Evolutionary conservation across 768 basidiomycete species (phyloP), one percentile per base, ranked within the genome.

Genomic region (Auricularia sp.): DNA sequence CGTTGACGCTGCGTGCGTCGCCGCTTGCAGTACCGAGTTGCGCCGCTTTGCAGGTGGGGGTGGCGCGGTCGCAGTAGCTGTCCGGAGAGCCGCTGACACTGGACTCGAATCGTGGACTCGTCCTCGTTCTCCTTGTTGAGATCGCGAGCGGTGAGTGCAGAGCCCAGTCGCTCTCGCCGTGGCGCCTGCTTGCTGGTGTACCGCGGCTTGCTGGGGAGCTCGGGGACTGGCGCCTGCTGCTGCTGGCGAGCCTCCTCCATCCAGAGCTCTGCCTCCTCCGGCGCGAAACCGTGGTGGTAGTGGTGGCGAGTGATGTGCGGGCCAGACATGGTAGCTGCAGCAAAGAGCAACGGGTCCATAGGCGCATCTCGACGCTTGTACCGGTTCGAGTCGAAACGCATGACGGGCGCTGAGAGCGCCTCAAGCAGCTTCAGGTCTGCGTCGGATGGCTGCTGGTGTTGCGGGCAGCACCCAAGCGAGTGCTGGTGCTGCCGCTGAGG

Each of bases 301-400:
- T 95, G 93, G 70, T 93, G 91, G 56, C 90, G 82, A 44, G 93
- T 93, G 64, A 89, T 81, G 66, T 90, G 83, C 10, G 89, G 87
- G 3, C 86, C 87, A 0, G 88, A 86, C 0, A 88, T 86, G 10
- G 83, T 80, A 5, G 86, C 90, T 0, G 88, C 87, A 35, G 89
- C 90, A 63, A 93, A 82, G 62, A 93, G 77, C 5, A 93, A 77
- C 21, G 91, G 87, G 71, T 93, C 91, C 47, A 93, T 80, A 0
- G 84, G 82, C 5, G 88, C 85, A 72, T 92, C 89, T 51, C 87
- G 80, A 56, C 86, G 79, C 44, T 81, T 77, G 68, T 87, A 80
- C 35, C 71, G 68, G 18, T 61, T 33, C 23, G 77, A 68, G 56
- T 35, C 56, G 23, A 59, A 29, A 14, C 12, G 11, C 23, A 35